Evolutionary conservation across 805 yeast genomes (phyloP).

Genomic region (Nakazawaea populi): DNA sequence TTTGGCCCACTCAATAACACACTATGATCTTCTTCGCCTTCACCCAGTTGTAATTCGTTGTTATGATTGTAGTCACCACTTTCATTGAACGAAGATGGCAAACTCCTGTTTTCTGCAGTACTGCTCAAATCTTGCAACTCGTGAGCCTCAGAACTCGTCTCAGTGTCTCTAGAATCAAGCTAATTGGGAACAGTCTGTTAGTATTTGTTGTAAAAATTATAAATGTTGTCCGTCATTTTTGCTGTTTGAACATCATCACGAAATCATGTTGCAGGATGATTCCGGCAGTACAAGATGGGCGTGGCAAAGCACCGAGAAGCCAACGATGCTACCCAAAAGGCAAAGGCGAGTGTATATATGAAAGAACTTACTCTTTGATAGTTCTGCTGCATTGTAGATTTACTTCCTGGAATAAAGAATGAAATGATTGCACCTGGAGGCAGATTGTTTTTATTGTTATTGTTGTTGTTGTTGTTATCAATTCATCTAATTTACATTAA

Average conservation of each 20-base stretch:
- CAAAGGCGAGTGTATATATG: not conserved
- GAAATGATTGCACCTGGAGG: no score
- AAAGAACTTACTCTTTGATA: slow-evolving; percentile 11
- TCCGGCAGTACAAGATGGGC: not conserved
- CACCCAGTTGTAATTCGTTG: not conserved
- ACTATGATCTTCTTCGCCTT: not conserved
- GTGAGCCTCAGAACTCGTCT: slow-evolving; percentile 3
- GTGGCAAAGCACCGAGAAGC: not conserved
- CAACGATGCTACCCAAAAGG: not conserved
- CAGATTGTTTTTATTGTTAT: no score
- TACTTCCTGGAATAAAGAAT: no score
- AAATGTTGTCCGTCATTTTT: no score
- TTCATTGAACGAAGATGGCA: slow-evolving; percentile 13
- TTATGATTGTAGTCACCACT: slow-evolving; percentile 5
- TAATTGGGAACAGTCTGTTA: no score
- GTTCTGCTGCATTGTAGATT: not conserved
- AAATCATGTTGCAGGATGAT: not conserved
- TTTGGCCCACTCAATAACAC: not conserved
- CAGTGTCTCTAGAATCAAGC: not conserved
- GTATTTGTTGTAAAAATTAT: no score
- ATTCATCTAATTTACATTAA: no score
- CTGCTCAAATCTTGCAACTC: slow-evolving; percentile 8
- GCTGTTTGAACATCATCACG: no score
- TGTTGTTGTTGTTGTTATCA: no score
- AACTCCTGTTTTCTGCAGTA: slow-evolving; percentile 2